Percentiles rank a stretch among this genome's conserved stretches.
phyloP scores from a whole-genome alignment of 257 asterid species.

The Gentiana dahurica region DNA sequence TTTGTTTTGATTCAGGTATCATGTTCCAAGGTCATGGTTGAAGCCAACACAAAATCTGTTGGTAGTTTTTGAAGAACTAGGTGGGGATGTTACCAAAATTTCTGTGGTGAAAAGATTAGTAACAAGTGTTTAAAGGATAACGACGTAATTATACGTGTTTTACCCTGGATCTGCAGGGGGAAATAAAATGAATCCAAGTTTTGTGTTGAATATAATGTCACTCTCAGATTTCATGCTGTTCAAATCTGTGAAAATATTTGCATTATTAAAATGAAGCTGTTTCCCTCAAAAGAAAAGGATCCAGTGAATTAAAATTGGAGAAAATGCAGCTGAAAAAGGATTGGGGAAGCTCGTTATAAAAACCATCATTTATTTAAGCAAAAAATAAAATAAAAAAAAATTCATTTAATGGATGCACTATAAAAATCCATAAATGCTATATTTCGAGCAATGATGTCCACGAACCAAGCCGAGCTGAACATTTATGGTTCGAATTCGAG shows the following conservation, averaged over 20 bases:
- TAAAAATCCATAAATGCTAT: too few species aligned
- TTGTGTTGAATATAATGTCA: background rate
- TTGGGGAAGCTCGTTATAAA: background rate
- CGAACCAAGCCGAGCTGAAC: too few species aligned
- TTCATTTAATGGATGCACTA: too few species aligned
- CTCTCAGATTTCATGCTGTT: background rate
- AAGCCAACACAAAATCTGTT: constrained; percentile 52
- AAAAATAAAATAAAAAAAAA: too few species aligned
- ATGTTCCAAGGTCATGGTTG: constrained; percentile 89
- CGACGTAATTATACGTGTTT: background rate
- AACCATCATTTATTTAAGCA: too few species aligned
- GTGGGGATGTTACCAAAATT: constrained; percentile 82
- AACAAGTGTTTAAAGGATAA: constrained; percentile 22
- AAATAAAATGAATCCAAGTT: background rate
- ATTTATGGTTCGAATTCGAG: too few species aligned
- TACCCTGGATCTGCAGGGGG: constrained; percentile 1
- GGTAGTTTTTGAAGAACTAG: constrained; percentile 80
- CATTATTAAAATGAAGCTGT: too few species aligned
- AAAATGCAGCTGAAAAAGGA: too few species aligned
- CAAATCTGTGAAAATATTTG: background rate
- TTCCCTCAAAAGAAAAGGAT: too few species aligned
- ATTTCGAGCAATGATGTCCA: too few species aligned
- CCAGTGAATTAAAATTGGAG: too few species aligned
- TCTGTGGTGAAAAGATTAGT: constrained; percentile 60
- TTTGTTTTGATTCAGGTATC: constrained; percentile 51